Evolutionary conservation across 192 early-diverging fungal genomes (phyloP), one percentile per base, ranked within the genome.

Genomic region (Thamnidium elegans): DNA sequence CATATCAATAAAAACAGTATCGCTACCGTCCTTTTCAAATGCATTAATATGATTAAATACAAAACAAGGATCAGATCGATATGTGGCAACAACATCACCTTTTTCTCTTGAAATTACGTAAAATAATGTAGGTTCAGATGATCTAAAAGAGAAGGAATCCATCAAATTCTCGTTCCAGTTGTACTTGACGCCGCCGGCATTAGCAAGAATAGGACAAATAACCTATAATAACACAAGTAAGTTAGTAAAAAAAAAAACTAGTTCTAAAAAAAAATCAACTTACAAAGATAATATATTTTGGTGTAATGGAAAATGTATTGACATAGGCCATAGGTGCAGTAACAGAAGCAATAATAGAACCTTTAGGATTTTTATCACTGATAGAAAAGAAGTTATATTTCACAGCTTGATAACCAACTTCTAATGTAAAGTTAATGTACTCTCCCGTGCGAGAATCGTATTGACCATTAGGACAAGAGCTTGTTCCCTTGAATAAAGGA

Each of bases 241-340:
- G 9, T 30, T n/a, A 56, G 7, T 56, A 31, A 30, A 19, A 4
- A 32, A 47, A 19, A n/a, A 11, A 1, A 3, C 23, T 45, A 39
- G 21, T 30, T 50, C 20, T 54, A 32, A 51, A 42, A 36, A 52
- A 65, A 11, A 23, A 5, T n/a, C 14, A 46, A 59, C 69, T 73
- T 50, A 86, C 88, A 44, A 92, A 73, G 26, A 94, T 73, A 7
- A 94, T 79, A 64, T 91, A 92, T 34, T 84, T 77, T 7, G 77
- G 81, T 0, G 92, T 94, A 21, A 90, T 71, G 0, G 86, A 79
- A 76, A 94, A 92, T 42, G 87, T 89, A 69, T 92, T 90, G 32
- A 92, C 78, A 62, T 89, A 82, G 4, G 85, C 86, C 14, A 87
- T 78, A 51, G 84, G 85, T 21, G 88, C 85, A 7, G 66, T 68